phyloP scores from a whole-genome alignment of 2,329 filamentous ascomycete genomes.

The Lachnellula willkommii region DNA sequence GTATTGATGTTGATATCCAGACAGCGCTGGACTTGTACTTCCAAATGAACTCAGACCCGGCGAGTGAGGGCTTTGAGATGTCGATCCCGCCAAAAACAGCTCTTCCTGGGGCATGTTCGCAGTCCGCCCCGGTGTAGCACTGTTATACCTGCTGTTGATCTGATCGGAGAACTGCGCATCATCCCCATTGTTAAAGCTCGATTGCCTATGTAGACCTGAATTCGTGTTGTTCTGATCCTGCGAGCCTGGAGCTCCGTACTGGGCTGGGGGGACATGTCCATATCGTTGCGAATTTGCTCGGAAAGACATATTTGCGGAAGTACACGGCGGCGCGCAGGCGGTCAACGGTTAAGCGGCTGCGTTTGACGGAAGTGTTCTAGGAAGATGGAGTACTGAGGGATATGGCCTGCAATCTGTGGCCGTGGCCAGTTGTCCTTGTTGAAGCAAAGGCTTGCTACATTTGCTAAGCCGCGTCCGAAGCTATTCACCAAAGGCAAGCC shows the following conservation, averaged over 20 bases:
- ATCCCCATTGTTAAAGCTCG: conserved; percentile 73
- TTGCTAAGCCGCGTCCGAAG: conserved; percentile 15
- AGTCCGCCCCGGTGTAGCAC: conserved; percentile 24
- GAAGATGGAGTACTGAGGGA: conserved; percentile 5
- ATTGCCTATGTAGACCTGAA: conserved; percentile 44
- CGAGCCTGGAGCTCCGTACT: conserved; percentile 45
- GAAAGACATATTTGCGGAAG: conserved; percentile 51
- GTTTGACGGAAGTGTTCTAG: conserved; percentile 1
- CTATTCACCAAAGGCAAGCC: conserved; percentile 10
- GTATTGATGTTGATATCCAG: conserved; percentile 48
- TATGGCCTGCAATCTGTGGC: conserved; percentile 15
- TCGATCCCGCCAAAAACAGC: conserved; percentile 48
- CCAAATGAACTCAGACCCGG: conserved; percentile 25
- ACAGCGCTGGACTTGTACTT: conserved; percentile 30
- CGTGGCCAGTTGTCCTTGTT: conserved; percentile 15
- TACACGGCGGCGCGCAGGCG: conserved; percentile 8
- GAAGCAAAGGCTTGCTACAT: conserved; percentile 18
- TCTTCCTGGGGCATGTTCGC: conserved; percentile 45
- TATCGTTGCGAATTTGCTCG: conserved; percentile 56
- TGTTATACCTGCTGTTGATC: conserved; percentile 29
- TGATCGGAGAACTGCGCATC: conserved; percentile 52
- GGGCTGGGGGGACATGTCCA: conserved; percentile 60
- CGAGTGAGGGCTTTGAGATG: conserved; percentile 22
- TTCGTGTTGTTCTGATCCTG: conserved; percentile 35
- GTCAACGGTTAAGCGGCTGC: neutral